phyloP scores from a whole-genome alignment of 805 yeast genomes.

The Tetrapisispora taiwanensis region DNA sequence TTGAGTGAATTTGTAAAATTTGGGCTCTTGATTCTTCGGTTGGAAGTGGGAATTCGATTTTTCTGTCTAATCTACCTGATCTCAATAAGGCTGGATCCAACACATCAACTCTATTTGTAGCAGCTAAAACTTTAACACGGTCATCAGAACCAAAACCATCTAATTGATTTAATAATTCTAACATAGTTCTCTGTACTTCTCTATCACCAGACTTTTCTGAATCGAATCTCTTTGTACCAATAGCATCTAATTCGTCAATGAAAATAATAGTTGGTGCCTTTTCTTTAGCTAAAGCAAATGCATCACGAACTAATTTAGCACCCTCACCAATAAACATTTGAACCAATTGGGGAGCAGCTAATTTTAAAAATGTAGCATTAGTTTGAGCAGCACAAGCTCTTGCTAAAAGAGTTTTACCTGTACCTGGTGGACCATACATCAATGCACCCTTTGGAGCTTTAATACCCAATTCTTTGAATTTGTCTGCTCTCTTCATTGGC shows the following conservation, averaged over 20 bases:
- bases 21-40: slow-evolving; percentile 96
- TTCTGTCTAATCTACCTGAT: slow-evolving; percentile 95
- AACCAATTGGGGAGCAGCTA: slow-evolving; percentile 96
- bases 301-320: slow-evolving; percentile 94
- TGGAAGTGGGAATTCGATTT: slow-evolving; percentile 96
- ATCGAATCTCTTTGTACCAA: slow-evolving; percentile 96
- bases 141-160: slow-evolving; percentile 98
- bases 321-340: slow-evolving; percentile 99
- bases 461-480: slow-evolving; percentile 86
- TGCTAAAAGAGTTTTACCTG: slow-evolving; percentile 94
- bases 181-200: slow-evolving; percentile 98
- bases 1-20: slow-evolving; percentile 90
- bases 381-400: slow-evolving; percentile 99
- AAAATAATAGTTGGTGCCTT: slow-evolving; percentile 97
- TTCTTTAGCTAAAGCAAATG: slow-evolving; percentile 93
- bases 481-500: slow-evolving; percentile 97
- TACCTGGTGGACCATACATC: slow-evolving; percentile 99
- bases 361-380: slow-evolving; percentile 88
- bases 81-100: slow-evolving; percentile 96
- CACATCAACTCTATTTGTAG: slow-evolving; percentile 96
- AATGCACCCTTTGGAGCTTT: slow-evolving; percentile 97
- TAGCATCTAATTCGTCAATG: slow-evolving; percentile 96
- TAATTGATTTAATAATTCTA: slow-evolving; percentile 90
- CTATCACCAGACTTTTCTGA: slow-evolving; percentile 96
- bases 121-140: slow-evolving; percentile 93